A percentile compares a stretch with the other conserved stretches of the same genome.
These are phyloP conservation scores for Xerocomellus intermedius DNA, from an alignment of 768 basidiomycete species.

Conservation along the genomic window DNA sequence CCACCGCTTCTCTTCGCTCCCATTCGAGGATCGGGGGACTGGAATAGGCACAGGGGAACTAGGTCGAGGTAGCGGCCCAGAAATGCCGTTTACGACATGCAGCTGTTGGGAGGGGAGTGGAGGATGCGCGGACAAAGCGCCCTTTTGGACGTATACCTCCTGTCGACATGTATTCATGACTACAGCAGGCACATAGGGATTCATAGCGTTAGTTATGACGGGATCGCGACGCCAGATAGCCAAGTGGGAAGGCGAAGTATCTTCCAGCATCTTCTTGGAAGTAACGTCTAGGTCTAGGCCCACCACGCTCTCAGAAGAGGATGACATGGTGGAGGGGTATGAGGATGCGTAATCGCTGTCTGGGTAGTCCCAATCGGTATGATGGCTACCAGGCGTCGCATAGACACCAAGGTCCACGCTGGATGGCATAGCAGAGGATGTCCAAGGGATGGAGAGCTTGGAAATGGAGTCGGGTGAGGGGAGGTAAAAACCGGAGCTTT, in stretches of 20 bases:
- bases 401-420: conserved; percentile 39
- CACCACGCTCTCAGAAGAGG: conserved; percentile 35
- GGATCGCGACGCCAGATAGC: conserved; percentile 34
- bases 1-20: conserved; percentile 34
- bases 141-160: conserved; percentile 15
- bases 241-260: conserved; percentile 30
- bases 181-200: conserved; percentile 23
- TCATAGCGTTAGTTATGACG: conserved; percentile 25
- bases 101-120: conserved; percentile 14
- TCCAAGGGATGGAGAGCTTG: conserved; percentile 35
- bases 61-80: conserved; percentile 20
- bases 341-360: conserved; percentile 48
- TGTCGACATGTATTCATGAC: conserved; percentile 30
- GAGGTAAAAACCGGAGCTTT: conserved; percentile 56
- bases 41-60: conserved; percentile 32
- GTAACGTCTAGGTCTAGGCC: conserved; percentile 32
- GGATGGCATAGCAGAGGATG: conserved; percentile 35
- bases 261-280: conserved; percentile 32
- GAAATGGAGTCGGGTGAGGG: conserved; percentile 43
- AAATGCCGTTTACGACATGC: conserved; percentile 8
- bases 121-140: conserved; percentile 8
- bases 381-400: conserved; percentile 45
- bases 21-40: conserved; percentile 28
- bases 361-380: conserved; percentile 54
- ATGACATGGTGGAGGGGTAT: conserved; percentile 45